Conservation (phyloP, 169 alveolate species). For the Cryptosporidium baileyi region DNA sequence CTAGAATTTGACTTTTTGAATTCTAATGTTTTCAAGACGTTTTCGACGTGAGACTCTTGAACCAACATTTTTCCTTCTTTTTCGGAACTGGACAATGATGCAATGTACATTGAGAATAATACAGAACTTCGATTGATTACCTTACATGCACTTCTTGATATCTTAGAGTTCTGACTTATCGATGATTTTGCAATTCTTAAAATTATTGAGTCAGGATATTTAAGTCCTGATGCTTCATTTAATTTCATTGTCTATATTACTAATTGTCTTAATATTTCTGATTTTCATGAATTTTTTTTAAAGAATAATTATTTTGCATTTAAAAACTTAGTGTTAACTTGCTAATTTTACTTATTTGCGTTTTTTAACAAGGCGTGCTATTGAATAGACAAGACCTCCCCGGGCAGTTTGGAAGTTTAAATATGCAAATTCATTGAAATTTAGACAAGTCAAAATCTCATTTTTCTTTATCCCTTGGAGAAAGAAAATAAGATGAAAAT, state of each 20-base stretch:
- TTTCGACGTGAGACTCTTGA: background rate
- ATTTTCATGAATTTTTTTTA: too few relatives aligned
- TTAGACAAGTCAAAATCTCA: too few relatives aligned
- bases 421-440: too few relatives aligned
- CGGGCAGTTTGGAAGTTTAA: too few relatives aligned
- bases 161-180: background rate
- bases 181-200: constrained; percentile 11
- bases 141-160: constrained; percentile 22
- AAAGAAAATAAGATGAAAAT: constrained; percentile 5
- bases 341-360: too few relatives aligned
- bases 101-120: constrained; percentile 44
- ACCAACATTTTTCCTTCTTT: background rate
- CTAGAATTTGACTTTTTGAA: too few relatives aligned
- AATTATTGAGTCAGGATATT: constrained; percentile 6
- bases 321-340: too few relatives aligned
- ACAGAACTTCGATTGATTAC: constrained; percentile 29
- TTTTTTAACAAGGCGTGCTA: background rate
- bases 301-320: too few relatives aligned
- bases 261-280: too few relatives aligned
- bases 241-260: too few relatives aligned
- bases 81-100: constrained; percentile 12
- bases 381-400: constrained; percentile 4
- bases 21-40: background rate
- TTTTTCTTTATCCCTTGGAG: constrained; percentile 17
- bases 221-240: too few relatives aligned